Evolutionary conservation across 768 basidiomycete species (phyloP).

Genomic region (Leucocoprinus birnbaumii): DNA sequence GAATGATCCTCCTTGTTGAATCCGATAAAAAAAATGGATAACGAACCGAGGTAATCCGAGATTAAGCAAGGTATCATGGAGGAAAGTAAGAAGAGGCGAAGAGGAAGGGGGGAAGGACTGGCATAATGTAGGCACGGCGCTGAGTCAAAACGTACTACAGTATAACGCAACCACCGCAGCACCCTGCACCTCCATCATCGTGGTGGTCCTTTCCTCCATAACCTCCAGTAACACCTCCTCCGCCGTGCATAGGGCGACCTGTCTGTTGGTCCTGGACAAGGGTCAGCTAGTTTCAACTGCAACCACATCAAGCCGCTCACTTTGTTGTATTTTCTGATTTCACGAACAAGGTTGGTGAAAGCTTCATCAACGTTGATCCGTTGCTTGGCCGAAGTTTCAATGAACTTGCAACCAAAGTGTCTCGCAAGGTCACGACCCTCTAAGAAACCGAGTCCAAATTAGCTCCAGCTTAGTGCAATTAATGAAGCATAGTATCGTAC

Average conservation of each 20-base stretch:
- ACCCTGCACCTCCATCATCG: slow-evolving; percentile 55
- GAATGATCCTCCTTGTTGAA: not conserved
- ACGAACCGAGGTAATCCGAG: not conserved
- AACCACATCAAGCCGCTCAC: slow-evolving; percentile 32
- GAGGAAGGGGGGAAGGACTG: not conserved
- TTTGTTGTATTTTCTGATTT: slow-evolving; percentile 93
- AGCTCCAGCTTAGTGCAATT: not conserved
- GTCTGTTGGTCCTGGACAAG: slow-evolving; percentile 69
- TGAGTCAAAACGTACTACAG: slow-evolving; percentile 26
- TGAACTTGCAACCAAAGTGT: slow-evolving; percentile 91
- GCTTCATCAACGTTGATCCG: slow-evolving; percentile 97
- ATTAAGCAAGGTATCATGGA: slow-evolving; percentile 12
- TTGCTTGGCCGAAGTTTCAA: slow-evolving; percentile 95
- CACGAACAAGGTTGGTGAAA: slow-evolving; percentile 88
- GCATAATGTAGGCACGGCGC: not conserved
- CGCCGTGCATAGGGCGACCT: slow-evolving; percentile 59
- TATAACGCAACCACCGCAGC: slow-evolving; percentile 71
- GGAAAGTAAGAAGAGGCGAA: not conserved
- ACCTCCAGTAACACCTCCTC: slow-evolving; percentile 40
- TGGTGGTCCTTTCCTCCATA: slow-evolving; percentile 47
- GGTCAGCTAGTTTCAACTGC: slow-evolving; percentile 6
- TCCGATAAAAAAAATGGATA: slow-evolving; percentile 6
- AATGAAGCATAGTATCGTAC: slow-evolving; percentile 43
- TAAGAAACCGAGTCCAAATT: slow-evolving; percentile 25
- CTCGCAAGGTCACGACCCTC: slow-evolving; percentile 98